Conservation (phyloP, 2,329 filamentous ascomycete genomes). For the Nothopassalora personata region DNA sequence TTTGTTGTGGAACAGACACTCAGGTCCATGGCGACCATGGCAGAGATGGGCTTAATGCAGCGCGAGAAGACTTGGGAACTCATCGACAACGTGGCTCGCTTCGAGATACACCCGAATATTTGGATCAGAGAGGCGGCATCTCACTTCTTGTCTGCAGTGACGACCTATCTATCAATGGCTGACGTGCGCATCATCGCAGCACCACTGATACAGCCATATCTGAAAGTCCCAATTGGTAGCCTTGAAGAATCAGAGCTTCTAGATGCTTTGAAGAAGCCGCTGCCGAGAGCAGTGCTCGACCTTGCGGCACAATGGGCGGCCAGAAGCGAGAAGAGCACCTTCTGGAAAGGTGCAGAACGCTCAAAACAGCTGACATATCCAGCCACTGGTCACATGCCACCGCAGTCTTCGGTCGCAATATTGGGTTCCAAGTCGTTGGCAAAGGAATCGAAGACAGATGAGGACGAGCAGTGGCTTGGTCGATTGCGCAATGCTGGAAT, state of each 20-base stretch:
- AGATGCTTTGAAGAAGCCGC: conserved; percentile 74
- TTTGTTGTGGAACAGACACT: conserved; percentile 89
- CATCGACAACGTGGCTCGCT: conserved; percentile 73
- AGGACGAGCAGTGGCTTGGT: conserved; percentile 89
- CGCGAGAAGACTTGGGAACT: conserved; percentile 81
- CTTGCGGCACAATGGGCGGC: conserved; percentile 77
- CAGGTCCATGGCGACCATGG: conserved; percentile 81
- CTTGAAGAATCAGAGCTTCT: conserved; percentile 70
- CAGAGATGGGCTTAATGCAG: conserved; percentile 80
- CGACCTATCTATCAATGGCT: conserved; percentile 68
- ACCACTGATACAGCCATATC: conserved; percentile 73
- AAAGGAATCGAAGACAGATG: conserved; percentile 70
- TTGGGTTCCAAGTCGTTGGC: conserved; percentile 54
- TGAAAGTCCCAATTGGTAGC: conserved; percentile 66
- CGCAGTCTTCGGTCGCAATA: conserved; percentile 54
- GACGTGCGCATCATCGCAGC: conserved; percentile 79
- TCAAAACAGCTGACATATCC: conserved; percentile 60
- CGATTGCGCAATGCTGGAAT: conserved; percentile 81
- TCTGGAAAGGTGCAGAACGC: conserved; percentile 75
- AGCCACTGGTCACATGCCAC: conserved; percentile 48
- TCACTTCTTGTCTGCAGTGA: conserved; percentile 73
- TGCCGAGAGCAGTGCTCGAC: conserved; percentile 76
- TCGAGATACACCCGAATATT: conserved; percentile 87
- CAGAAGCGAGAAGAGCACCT: conserved; percentile 65
- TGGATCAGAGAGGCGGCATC: conserved; percentile 91